These are phyloP conservation scores for Clonostachys sp. DNA, from an alignment of 2,329 filamentous ascomycete genomes.

Conservation along the genomic window DNA sequence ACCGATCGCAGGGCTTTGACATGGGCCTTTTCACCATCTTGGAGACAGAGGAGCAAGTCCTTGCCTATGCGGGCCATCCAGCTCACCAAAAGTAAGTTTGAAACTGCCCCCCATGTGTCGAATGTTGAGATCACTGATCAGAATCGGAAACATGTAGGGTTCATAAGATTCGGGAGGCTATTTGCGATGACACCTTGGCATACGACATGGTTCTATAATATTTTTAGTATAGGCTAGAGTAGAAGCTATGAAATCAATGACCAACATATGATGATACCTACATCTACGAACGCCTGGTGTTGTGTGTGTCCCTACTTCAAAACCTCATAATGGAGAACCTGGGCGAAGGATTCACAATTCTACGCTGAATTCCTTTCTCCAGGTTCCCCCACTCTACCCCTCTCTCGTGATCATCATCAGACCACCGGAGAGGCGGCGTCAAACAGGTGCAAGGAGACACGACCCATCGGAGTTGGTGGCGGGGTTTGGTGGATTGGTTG, in stretches of 20 bases:
- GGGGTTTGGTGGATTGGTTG: no score
- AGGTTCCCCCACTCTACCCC: no score
- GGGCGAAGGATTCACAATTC: no score
- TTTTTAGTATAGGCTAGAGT: no score
- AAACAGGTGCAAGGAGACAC: background rate
- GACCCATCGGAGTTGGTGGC: no score
- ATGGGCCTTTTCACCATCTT: constrained; percentile 8
- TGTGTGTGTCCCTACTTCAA: no score
- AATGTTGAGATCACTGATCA: background rate
- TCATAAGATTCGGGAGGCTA: constrained; percentile 3
- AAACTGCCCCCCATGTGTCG: no score
- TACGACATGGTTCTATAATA: constrained; percentile 5
- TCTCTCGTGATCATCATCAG: background rate
- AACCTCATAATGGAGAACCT: no score
- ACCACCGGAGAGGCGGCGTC: background rate
- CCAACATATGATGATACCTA: no score
- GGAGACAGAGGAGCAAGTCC: constrained; percentile 8
- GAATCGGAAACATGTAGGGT: constrained; percentile 1
- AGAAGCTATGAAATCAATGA: no score
- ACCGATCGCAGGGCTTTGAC: constrained; percentile 8
- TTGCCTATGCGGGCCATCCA: constrained; percentile 8
- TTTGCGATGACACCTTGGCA: constrained; percentile 7
- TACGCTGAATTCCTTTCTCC: no score
- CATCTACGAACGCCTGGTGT: no score
- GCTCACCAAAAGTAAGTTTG: constrained; percentile 5